Evolutionary conservation across 192 early-diverging fungal species (phyloP), one percentile per base, ranked within the genome.

Genomic region (Paraglomus occultum): DNA sequence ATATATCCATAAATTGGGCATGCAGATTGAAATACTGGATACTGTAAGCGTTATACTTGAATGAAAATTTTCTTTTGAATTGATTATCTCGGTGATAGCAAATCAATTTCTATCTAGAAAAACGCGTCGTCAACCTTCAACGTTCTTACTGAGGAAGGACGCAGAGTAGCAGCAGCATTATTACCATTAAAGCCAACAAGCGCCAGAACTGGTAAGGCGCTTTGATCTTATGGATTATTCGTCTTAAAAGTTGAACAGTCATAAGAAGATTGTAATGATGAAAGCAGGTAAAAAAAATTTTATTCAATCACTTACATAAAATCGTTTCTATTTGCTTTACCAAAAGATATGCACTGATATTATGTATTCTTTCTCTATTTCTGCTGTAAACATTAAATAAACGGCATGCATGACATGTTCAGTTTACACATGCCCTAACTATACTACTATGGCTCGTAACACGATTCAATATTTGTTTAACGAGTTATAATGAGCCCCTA

Each of bases 401-500:
- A 31, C 31, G 31, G 31, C 31, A 31, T 31, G 31, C 31, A 31
- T 31, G 31, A 31, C 31, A 31, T 3, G 31, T 31, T 31, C 31
- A 31, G 31, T 31, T 31, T 31, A 31, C 31, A 31, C 31, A 31
- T 31, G 31, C 31, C 31, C 31, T 31, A 31, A 31, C 31, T 31
- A 31, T 31, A 31, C 31, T 31, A 3, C 31, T 31, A 31, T 31
- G 31, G 31, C 31, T 31, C 31, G 31, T 31, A 31, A 3, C 31
- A 2, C 31, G 31, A 31, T 31, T 31, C 31, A 31, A 47, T 15
- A 70, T 84, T 80, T 43, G 72, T 71, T 54, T 31, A 95, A 73
- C 15, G 93, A 95, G 73, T 99, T 99, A 81, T 99, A 99, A 87
- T 99, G 96, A 72, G 92, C 92, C 31, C 96, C 96, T 15, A 99